phyloP scores from a whole-genome alignment of 2,329 filamentous ascomycete genomes.

The Dothiorella sarmentorum region DNA sequence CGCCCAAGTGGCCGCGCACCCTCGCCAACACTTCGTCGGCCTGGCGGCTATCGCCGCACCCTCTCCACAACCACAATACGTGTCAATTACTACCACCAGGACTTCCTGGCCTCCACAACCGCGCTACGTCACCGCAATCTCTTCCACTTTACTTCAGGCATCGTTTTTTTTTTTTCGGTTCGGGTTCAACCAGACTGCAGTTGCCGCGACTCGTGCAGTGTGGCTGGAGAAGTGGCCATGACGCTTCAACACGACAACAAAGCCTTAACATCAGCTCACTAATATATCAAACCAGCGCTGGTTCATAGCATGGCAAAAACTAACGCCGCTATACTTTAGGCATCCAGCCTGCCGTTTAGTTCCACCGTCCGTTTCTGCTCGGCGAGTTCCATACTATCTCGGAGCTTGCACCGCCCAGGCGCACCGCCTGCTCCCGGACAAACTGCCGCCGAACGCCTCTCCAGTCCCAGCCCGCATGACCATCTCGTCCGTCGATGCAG shows the following conservation, averaged over 20 bases:
- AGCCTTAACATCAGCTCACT: not conserved
- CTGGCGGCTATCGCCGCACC: no score
- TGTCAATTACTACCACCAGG: not conserved
- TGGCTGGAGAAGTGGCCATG: no score
- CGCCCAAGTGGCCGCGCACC: not conserved
- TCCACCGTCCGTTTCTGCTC: no score
- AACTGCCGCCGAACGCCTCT: no score
- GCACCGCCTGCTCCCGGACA: no score
- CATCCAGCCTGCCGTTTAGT: not conserved
- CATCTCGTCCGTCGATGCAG: no score
- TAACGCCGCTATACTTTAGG: not conserved
- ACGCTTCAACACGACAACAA: no score
- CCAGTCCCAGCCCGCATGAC: no score
- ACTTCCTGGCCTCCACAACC: not conserved
- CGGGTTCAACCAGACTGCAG: not conserved
- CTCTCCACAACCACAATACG: not conserved
- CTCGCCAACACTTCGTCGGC: not conserved
- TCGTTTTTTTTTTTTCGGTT: not conserved
- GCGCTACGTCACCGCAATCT: not conserved
- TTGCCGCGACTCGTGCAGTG: not conserved
- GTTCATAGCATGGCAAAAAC: not conserved
- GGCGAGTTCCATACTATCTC: no score
- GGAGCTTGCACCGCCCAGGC: no score
- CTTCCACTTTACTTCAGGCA: not conserved
- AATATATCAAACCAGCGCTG: not conserved